Evolutionary conservation across 2,329 filamentous ascomycete species (phyloP).

Genomic region (Ophiostoma himal-ulmi): DNA sequence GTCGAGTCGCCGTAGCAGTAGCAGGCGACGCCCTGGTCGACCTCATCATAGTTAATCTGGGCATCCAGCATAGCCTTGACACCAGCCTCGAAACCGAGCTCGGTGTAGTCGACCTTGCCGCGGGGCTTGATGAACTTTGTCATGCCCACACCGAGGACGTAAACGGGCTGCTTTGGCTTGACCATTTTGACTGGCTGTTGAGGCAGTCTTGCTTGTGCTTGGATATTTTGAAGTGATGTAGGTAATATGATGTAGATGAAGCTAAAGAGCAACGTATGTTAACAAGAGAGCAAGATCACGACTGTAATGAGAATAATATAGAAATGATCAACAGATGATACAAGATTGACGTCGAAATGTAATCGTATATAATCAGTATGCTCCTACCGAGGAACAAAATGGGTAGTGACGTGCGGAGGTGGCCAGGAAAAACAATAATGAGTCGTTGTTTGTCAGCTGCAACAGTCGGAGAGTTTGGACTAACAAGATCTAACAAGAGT

Average conservation of each 20-base stretch:
- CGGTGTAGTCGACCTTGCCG: conserved; percentile 89
- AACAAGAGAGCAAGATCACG: not conserved
- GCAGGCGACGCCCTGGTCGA: conserved; percentile 92
- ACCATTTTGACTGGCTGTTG: conserved; percentile 39
- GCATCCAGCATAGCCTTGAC: conserved; percentile 80
- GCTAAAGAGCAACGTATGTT: not conserved
- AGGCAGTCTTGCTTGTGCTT: not conserved
- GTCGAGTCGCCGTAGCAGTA: conserved; percentile 97
- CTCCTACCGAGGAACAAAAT: not conserved
- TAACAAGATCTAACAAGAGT: not conserved
- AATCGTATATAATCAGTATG: not conserved
- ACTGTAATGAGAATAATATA: too few relatives aligned
- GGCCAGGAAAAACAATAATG: not conserved
- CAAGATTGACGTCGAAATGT: not conserved
- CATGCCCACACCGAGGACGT: conserved; percentile 96
- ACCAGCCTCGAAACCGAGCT: conserved; percentile 87
- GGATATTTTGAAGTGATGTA: not conserved
- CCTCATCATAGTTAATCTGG: conserved; percentile 92
- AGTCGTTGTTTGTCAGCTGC: not conserved
- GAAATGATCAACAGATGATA: not conserved
- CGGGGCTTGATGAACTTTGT: conserved; percentile 98
- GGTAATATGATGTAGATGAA: not conserved
- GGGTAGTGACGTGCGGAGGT: not conserved
- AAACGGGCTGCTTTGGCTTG: conserved; percentile 52
- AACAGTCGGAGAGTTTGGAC: not conserved